Base-by-base conservation (phyloP, 225 moss, liverwort and hornwort species). In the Marchantia polymorpha region DNA sequence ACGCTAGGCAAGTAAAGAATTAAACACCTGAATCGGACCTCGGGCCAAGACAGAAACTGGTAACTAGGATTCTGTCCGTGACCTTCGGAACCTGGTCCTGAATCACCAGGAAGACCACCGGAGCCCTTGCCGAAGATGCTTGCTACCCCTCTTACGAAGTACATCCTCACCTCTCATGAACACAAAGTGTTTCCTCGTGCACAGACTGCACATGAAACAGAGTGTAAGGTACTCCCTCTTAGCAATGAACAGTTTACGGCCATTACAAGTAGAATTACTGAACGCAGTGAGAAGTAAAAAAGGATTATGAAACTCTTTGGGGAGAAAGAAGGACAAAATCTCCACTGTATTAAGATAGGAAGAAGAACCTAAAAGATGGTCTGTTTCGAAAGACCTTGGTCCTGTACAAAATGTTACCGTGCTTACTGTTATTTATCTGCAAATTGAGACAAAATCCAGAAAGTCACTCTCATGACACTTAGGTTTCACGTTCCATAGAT, bases 141-240 rank as follows among this genome's bases (percentile, higher is more conserved):
- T 52, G 83, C 83, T 63, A 83, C 83, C 69, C 83, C 83, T 78
- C 83, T 72, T 52, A 83, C 83, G 72, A 83, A 83, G 73, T 83
- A 83, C 83, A 83, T 83, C 60, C 78, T 83, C 53, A 70, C 68
- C 27, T 79, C 52, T 51, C 77, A 77, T 77, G 64, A 74, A 81
- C 65, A 64, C 76, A 17, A 22, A 68, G 29, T 49, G 64, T 31
- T 77, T 50, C 17, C 27, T 23, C 27, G n/a, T 65, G 47, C n/a
- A 22, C 30, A 29, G 1, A 52, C 73, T 73, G 73, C 52, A 73
- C 47, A 73, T 7, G 12, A 60, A 76, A 60, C 22, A 76, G 25
- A 26, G 29, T 53, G 54, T 20, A 49, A 51, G 49, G 10, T 10
- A 71, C 51, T n/a, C 39, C 11, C 12, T 23, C n/a, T 71, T n/a